Conservation (phyloP, 2,329 filamentous ascomycete genomes). For the Metarhizium anisopliae region DNA sequence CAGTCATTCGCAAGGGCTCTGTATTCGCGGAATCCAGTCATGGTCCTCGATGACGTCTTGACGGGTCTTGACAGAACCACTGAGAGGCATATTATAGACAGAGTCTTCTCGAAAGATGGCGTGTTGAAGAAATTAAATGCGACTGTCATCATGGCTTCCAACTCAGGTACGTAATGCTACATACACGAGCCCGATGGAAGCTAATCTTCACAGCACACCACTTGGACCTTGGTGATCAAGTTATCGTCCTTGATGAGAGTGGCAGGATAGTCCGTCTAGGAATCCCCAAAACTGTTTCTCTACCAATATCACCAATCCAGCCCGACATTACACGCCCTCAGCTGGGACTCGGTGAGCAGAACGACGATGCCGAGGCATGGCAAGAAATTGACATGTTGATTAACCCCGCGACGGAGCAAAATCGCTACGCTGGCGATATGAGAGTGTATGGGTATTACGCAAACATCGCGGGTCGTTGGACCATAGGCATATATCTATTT, state of each 20-base stretch:
- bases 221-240: neutral
- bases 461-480: neutral
- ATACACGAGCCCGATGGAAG: neutral
- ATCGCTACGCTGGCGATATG: neutral
- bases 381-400: neutral
- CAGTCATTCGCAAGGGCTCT: slow-evolving; percentile 15
- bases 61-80: slow-evolving; percentile 28
- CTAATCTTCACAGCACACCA: neutral
- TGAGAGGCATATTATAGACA: slow-evolving; percentile 25
- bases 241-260: neutral
- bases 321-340: neutral
- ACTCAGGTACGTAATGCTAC: neutral
- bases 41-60: slow-evolving; percentile 24
- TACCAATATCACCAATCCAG: neutral
- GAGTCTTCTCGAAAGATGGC: slow-evolving; percentile 23
- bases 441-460: neutral
- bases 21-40: slow-evolving; percentile 12
- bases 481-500: neutral
- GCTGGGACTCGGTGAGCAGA: neutral
- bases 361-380: neutral
- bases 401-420: neutral
- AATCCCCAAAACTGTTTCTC: neutral
- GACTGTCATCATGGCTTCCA: neutral
- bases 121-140: slow-evolving; percentile 14
- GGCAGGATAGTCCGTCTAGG: neutral